These are phyloP conservation scores for Xanthoparmelia taractica DNA, from an alignment of 495 filamentous ascomycete genomes.

Conservation along the genomic window DNA sequence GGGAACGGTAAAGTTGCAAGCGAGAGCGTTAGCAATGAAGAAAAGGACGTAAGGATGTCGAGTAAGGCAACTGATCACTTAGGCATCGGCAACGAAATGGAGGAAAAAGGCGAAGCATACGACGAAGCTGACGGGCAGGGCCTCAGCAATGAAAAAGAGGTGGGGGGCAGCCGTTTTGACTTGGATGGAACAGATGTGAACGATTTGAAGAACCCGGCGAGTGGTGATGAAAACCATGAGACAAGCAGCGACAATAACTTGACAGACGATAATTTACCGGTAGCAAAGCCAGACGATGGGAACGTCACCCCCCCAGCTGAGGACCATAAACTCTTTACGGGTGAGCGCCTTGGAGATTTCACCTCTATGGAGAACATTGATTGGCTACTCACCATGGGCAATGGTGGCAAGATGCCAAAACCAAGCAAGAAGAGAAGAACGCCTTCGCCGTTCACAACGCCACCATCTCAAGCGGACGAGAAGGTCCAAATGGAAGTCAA, in stretches of 20 bases:
- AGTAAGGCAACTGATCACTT: too few relatives aligned
- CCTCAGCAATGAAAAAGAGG: background rate
- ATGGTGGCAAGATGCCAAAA: slow-evolving; percentile 1
- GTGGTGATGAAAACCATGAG: too few relatives aligned
- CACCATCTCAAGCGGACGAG: background rate
- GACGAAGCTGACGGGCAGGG: too few relatives aligned
- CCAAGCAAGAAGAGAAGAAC: background rate
- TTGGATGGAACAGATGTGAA: background rate
- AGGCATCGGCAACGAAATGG: background rate
- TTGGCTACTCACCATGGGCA: background rate
- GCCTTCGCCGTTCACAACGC: background rate
- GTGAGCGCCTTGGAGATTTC: slow-evolving; percentile 5
- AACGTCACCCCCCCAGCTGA: background rate
- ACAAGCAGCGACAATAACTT: background rate
- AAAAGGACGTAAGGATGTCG: background rate
- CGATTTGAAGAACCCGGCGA: background rate
- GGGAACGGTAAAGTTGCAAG: background rate
- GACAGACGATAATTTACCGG: background rate
- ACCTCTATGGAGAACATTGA: background rate
- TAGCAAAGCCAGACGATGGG: background rate
- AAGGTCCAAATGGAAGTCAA: background rate
- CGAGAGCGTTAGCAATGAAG: background rate
- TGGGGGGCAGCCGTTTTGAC: background rate
- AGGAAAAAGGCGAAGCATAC: background rate
- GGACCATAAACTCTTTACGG: background rate